phyloP scores from a whole-genome alignment of 805 yeast species.

The Limtongozyma cylindracea region DNA sequence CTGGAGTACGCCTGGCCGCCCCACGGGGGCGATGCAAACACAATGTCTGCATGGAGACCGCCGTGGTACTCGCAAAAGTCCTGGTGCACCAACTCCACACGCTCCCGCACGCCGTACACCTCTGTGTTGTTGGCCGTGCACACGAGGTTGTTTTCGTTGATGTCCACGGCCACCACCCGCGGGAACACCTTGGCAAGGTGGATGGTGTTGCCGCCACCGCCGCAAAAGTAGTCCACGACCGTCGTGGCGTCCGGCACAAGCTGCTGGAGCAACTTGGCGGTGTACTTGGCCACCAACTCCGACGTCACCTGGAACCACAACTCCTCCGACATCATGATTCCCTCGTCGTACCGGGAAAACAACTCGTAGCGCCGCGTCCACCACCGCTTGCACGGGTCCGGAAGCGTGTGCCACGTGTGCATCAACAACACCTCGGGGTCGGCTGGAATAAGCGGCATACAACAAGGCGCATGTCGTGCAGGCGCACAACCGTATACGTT shows the following conservation, averaged over 20 bases:
- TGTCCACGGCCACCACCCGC: conserved; percentile 35
- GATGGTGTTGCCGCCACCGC: conserved; percentile 73
- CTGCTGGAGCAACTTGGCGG: conserved; percentile 24
- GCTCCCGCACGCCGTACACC: conserved; percentile 29
- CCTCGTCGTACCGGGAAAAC: conserved; percentile 40
- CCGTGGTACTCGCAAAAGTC: conserved; percentile 17
- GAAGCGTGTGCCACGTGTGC: conserved; percentile 14
- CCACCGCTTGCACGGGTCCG: conserved; percentile 18
- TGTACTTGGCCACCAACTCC: conserved; percentile 37
- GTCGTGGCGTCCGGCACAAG: conserved; percentile 21
- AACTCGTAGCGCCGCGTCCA: conserved; percentile 38
- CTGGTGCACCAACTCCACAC: conserved; percentile 20
- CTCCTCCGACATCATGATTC: conserved; percentile 42
- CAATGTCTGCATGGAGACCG: conserved; percentile 15
- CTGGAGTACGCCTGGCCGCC: too few relatives aligned
- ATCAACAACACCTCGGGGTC: conserved; percentile 8
- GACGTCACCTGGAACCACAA: conserved; percentile 84
- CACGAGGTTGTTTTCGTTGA: conserved; percentile 27
- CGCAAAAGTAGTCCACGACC: conserved; percentile 52
- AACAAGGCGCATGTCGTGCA: too few relatives aligned
- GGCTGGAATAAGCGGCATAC: too few relatives aligned
- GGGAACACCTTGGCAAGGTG: conserved; percentile 43
- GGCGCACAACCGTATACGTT: too few relatives aligned
- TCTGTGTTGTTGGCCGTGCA: conserved; percentile 44
- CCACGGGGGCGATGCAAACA: conserved; percentile 76